phyloP scores from a whole-genome alignment of 768 basidiomycete genomes.

The Leccinum incarnatum region DNA sequence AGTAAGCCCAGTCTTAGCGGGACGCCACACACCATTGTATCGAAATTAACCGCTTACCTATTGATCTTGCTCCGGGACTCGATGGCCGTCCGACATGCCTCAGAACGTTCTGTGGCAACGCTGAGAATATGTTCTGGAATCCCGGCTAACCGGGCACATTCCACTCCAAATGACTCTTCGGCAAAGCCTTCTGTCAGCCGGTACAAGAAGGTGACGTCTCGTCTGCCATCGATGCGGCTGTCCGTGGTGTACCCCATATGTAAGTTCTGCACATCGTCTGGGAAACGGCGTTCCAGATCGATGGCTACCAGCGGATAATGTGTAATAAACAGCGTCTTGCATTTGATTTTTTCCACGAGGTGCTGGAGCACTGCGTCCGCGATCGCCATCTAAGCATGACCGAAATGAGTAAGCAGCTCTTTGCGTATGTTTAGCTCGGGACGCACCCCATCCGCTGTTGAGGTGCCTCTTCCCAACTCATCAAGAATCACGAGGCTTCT shows the following conservation, averaged over 20 bases:
- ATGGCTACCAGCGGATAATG: slow-evolving; percentile 88
- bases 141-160: slow-evolving; percentile 87
- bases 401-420: not conserved
- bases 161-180: slow-evolving; percentile 85
- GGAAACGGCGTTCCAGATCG: slow-evolving; percentile 58
- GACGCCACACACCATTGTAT: not conserved
- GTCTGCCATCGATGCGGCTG: slow-evolving; percentile 63
- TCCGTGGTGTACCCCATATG: slow-evolving; percentile 86
- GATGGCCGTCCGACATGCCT: slow-evolving; percentile 52
- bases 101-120: slow-evolving; percentile 55
- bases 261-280: slow-evolving; percentile 63
- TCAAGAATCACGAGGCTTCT: slow-evolving; percentile 88
- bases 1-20: not conserved
- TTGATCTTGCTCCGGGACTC: slow-evolving; percentile 48
- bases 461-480: slow-evolving; percentile 86
- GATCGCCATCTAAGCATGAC: slow-evolving; percentile 67
- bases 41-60: slow-evolving; percentile 36
- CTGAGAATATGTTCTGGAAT: slow-evolving; percentile 68
- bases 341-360: slow-evolving; percentile 53
- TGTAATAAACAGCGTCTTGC: slow-evolving; percentile 89
- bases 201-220: slow-evolving; percentile 88
- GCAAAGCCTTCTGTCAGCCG: slow-evolving; percentile 69
- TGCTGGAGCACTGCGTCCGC: slow-evolving; percentile 79
- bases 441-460: slow-evolving; percentile 82
- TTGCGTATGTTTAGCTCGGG: not conserved